phyloP scores from a whole-genome alignment of 805 yeast species.

The Zygosaccharomyces lentus region DNA sequence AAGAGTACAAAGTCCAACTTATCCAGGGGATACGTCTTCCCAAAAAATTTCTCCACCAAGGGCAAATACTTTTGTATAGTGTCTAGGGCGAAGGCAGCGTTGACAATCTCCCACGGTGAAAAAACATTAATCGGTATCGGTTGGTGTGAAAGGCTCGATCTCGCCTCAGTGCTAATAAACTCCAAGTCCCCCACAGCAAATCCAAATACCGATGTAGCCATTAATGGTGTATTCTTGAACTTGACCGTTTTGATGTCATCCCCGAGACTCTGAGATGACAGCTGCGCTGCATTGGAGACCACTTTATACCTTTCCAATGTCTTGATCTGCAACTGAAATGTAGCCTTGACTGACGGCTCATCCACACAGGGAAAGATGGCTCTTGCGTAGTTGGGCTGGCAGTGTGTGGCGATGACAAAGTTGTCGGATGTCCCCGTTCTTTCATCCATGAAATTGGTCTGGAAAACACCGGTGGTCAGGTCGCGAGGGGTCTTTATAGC shows the following conservation, averaged over 20 bases:
- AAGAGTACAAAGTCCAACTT: constrained; percentile 66
- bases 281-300: constrained; percentile 40
- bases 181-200: constrained; percentile 69
- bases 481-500: constrained; percentile 51
- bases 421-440: constrained; percentile 47
- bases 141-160: constrained; percentile 19
- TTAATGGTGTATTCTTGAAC: constrained; percentile 54
- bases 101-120: constrained; percentile 45
- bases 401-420: constrained; percentile 61
- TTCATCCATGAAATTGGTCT: constrained; percentile 56
- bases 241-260: constrained; percentile 26
- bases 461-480: constrained; percentile 60
- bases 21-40: constrained; percentile 48
- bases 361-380: constrained; percentile 66
- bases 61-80: constrained; percentile 48
- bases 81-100: constrained; percentile 49
- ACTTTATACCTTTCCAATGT: constrained; percentile 45
- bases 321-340: constrained; percentile 47
- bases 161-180: constrained; percentile 38
- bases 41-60: constrained; percentile 42
- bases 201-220: constrained; percentile 61
- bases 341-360: constrained; percentile 53
- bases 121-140: constrained; percentile 49
- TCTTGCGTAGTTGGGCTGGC: constrained; percentile 65
- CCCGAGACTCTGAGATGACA: constrained; percentile 5